Conservation (phyloP, 345 rosid species). For the Kernera saxatilis region DNA sequence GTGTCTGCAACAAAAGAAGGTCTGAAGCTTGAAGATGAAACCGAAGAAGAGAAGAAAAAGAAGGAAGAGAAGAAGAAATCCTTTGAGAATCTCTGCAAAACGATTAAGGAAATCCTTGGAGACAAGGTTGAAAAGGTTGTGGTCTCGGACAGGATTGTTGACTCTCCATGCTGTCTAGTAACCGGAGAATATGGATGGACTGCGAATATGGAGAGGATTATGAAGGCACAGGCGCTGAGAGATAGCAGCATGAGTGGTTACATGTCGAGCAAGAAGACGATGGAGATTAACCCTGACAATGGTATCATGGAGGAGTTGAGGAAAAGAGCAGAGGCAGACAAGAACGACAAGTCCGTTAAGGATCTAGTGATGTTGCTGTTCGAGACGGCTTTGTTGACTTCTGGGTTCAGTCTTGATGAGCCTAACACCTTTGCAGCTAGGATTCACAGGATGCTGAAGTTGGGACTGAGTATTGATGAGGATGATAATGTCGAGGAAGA, state of each 20-base stretch:
- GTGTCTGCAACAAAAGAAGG: constrained; percentile 87
- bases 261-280: constrained; percentile 90
- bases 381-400: constrained; percentile 73
- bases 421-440: constrained; percentile 76
- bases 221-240: constrained; percentile 87
- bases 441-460: constrained; percentile 84
- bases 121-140: constrained; percentile 81
- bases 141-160: constrained; percentile 74
- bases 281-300: constrained; percentile 87
- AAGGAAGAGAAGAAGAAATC: constrained; percentile 71
- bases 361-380: constrained; percentile 71
- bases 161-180: constrained; percentile 84
- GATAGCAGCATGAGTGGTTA: constrained; percentile 88
- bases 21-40: constrained; percentile 70
- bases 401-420: constrained; percentile 86
- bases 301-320: constrained; percentile 89
- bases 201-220: constrained; percentile 90
- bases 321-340: constrained; percentile 74
- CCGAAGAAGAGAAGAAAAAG: constrained; percentile 72
- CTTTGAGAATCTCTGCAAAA: constrained; percentile 74
- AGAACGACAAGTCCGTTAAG: constrained; percentile 80
- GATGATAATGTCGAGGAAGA: constrained; percentile 51
- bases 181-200: constrained; percentile 92
- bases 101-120: constrained; percentile 71
- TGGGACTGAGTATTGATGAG: constrained; percentile 82